Evolutionary conservation across 345 rosid genomes (phyloP), one percentile per base, ranked within the genome.

Genomic region (Syzygium jambos): DNA sequence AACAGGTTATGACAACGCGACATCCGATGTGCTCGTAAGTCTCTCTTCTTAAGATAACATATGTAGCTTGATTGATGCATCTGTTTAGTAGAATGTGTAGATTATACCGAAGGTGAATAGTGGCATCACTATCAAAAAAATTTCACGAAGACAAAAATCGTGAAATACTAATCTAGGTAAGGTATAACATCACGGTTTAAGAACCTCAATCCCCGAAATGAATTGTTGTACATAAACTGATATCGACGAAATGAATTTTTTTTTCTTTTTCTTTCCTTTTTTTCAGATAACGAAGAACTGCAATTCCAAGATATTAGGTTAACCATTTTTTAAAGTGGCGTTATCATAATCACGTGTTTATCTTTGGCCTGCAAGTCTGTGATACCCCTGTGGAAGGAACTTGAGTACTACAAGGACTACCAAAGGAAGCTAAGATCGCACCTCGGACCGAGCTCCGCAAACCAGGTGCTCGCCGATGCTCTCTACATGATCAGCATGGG

Each of bases 381-480:
- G 90, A 92, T 95, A 86, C 95, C 95, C 16, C 85, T 93, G 30
- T 93, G 95, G 95, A 91, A 91, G 90, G 90, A 95, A 84, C 85
- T 93, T 4, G 95, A 91, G 85, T 94, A 92, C 91, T 94, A 82
- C 88, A 92, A 90, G 87, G 95, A 93, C 23, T 95, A 93, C 90
- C 92, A 93, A 83, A 85, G 21, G 34, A 94, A 89, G 56, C 90
- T 95, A 13, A 43, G 87, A 38, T 87, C 91, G 21, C 85, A 91
- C 86, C 90, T 94, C 2, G 97, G 97, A 29, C 87, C 82, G 38
- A 85, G 80, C 13, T 87, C 56, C 85, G 93, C 94, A 1, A 89
- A 91, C 34, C n/a, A 11, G 8, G 78, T 91, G 52, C 78, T 95
- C 52, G 59, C 87, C 57, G 91, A 92, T 84, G 90, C 96, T 17